Conservation (phyloP, 208 protist species). For the Trypanosoma brucei region DNA sequence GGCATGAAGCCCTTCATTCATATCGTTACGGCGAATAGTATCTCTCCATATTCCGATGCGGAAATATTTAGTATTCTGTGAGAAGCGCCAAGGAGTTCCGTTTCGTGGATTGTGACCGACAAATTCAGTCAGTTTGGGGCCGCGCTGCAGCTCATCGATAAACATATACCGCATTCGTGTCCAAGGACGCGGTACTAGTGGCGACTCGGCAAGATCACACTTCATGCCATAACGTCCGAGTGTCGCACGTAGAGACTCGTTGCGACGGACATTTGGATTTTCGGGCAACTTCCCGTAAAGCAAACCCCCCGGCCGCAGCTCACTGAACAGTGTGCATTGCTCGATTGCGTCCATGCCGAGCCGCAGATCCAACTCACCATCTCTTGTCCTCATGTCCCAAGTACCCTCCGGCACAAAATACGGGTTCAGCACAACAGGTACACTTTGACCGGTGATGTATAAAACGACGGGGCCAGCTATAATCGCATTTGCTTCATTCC, state of each 20-base stretch:
- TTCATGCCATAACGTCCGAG: conserved; percentile 77
- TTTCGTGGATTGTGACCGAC: conserved; percentile 86
- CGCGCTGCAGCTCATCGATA: conserved; percentile 88
- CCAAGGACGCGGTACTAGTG: conserved; percentile 79
- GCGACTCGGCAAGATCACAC: conserved; percentile 75
- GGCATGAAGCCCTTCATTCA: conserved; percentile 81
- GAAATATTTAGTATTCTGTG: conserved; percentile 85
- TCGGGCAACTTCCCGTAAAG: conserved; percentile 64
- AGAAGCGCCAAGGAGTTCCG: conserved; percentile 84
- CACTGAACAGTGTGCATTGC: conserved; percentile 78
- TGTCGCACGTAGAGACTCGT: conserved; percentile 53
- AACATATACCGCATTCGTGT: conserved; percentile 87
- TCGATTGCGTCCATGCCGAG: conserved; percentile 85
- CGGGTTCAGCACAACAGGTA: conserved; percentile 68
- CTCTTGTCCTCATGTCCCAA: conserved; percentile 29
- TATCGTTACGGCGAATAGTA: conserved; percentile 82
- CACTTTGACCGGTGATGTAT: conserved; percentile 77
- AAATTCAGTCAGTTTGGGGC: conserved; percentile 81
- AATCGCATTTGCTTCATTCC: conserved; percentile 40
- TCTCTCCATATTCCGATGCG: conserved; percentile 82
- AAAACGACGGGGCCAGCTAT: conserved; percentile 76
- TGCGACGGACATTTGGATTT: conserved; percentile 28
- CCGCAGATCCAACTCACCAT: conserved; percentile 63
- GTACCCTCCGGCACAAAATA: conserved; percentile 67
- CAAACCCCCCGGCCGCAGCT: conserved; percentile 79